Percentiles rank a stretch among this genome's conserved stretches.
These are phyloP conservation scores for Flaveria robusta DNA, from an alignment of 129 eudicot species.

Conservation along the genomic window DNA sequence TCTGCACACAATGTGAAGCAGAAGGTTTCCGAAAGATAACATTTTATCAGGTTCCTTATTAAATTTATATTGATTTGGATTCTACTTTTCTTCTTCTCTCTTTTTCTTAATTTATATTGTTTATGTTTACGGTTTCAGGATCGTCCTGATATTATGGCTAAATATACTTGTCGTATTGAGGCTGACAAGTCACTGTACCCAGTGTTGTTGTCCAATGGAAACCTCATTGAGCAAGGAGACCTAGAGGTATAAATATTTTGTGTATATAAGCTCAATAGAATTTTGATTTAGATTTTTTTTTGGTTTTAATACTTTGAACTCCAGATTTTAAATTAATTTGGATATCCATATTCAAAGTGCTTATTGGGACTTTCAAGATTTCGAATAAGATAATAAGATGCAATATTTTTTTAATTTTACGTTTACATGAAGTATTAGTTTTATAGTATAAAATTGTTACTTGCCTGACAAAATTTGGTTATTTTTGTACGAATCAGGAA, in stretches of 20 bases:
- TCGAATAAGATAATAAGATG: conserved; percentile 7
- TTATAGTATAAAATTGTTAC: neutral
- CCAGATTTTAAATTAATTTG: neutral
- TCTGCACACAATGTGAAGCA: conserved; percentile 99
- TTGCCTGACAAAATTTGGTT: neutral
- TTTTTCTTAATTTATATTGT: neutral
- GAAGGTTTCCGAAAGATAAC: conserved; percentile 97
- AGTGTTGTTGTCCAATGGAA: conserved; percentile 83
- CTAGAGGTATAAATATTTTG: conserved; percentile 57
- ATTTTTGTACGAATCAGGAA: neutral
- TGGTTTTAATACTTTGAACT: neutral
- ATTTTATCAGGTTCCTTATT: conserved; percentile 72
- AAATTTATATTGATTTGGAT: neutral
- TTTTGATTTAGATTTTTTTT: neutral
- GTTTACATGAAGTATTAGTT: neutral
- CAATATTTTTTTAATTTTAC: neutral
- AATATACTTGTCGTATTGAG: conserved; percentile 92
- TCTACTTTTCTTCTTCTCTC: neutral
- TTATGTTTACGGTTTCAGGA: conserved; percentile 46
- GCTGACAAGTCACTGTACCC: conserved; percentile 92
- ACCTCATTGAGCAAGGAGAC: conserved; percentile 91
- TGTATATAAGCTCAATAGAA: neutral
- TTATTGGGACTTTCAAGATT: conserved; percentile 1
- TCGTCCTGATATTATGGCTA: conserved; percentile 98
- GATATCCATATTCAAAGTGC: neutral